A percentile compares a stretch with the other conserved stretches of the same genome.
Evolutionary conservation across 495 filamentous ascomycete genomes (phyloP).

Genomic region (Pyrenula massariospora): DNA sequence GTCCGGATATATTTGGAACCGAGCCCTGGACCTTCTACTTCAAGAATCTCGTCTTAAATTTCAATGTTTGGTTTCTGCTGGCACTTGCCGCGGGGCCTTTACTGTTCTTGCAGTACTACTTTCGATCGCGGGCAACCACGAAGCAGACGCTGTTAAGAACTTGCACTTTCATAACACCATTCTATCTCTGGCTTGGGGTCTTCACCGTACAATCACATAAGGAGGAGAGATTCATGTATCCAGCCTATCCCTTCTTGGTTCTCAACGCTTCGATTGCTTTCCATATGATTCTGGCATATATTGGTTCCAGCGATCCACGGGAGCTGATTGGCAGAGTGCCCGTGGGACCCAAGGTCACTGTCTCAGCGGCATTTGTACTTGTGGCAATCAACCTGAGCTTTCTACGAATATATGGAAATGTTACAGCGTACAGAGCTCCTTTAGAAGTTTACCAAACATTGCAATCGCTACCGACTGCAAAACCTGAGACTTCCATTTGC

Average conservation of each 20-base stretch:
- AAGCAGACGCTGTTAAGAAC: constrained; percentile 48
- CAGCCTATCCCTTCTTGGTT: constrained; percentile 84
- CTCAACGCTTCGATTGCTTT: constrained; percentile 80
- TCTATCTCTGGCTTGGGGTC: constrained; percentile 90
- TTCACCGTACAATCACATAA: constrained; percentile 93
- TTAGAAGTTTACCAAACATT: constrained; percentile 59
- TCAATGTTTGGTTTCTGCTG: constrained; percentile 85
- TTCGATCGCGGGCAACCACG: constrained; percentile 22
- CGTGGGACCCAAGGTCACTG: constrained; percentile 50
- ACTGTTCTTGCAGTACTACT: constrained; percentile 34
- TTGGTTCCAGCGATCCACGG: constrained; percentile 57
- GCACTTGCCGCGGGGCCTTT: constrained; percentile 64
- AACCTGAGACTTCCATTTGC: constrained; percentile 61
- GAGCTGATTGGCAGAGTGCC: constrained; percentile 57
- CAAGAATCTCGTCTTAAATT: constrained; percentile 84
- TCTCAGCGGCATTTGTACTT: constrained; percentile 42
- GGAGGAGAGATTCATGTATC: constrained; percentile 98
- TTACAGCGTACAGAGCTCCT: constrained; percentile 77
- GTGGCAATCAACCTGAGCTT: constrained; percentile 50
- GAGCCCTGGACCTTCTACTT: constrained; percentile 97
- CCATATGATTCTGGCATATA: constrained; percentile 60
- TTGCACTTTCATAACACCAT: constrained; percentile 66
- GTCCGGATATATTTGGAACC: constrained; percentile 89
- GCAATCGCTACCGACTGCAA: constrained; percentile 32
- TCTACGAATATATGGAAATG: constrained; percentile 66